Base-by-base conservation (phyloP, 441 rosid species). In the Gossypium davidsonii region DNA sequence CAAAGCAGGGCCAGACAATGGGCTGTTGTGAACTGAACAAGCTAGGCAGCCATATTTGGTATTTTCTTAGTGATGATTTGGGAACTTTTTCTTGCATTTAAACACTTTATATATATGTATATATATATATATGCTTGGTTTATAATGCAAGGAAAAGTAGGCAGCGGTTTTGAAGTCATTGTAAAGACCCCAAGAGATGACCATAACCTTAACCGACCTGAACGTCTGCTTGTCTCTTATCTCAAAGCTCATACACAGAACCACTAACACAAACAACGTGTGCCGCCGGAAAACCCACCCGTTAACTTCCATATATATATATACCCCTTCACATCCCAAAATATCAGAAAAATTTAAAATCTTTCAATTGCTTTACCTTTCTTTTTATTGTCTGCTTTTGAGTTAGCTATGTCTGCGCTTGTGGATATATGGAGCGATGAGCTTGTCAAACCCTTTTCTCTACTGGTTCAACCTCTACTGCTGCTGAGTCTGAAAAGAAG, bases 341-440 rank as follows among this genome's bases (percentile, higher is more conserved):
- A 3, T 49, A 14, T 49, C 53, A 58, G 8, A 3, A 12, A 25
- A 64, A 3, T 28, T 28, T 28, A 62, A 37, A 9, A 37, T 56
- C 53, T 12, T 21, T 11, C 51, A 12, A 25, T 25, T 26, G 63
- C 37, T 58, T 58, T 58, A 12, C 2, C 6, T 75, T 65, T 61
- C 31, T 26, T 56, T 21, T 56, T 23, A 12, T 34, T 17, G 48
- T 34, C 67, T 34, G 67, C 12, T 56, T 56, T 14, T n/a, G 18
- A 10, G 34, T 4, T 31, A 65, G 49, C 28, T 0, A 88, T 86
- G 91, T 79, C 91, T 62, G 93, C 74, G 2, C 62, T 83, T 6
- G 82, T 80, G 52, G 93, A 89, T 75, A 83, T 75, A 34, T 85
- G 91, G 93, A 77, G 74, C 5, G 56, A 71, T 15, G 84, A 84